Evolutionary conservation across 2,329 filamentous ascomycete species (phyloP).

Genomic region (Leptosphaerulina australis): DNA sequence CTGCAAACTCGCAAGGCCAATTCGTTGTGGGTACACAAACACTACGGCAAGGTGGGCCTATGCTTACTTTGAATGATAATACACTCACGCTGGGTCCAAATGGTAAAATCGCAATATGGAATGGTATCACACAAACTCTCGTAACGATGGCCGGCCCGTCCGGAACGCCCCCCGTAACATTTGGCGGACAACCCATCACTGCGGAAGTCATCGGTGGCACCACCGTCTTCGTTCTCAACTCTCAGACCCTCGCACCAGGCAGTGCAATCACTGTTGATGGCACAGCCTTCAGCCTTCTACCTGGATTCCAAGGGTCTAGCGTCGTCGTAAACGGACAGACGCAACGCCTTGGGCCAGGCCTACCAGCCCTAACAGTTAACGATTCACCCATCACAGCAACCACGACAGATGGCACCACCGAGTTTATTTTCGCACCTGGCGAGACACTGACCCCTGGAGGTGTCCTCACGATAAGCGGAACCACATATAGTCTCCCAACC

Average conservation of each 20-base stretch:
- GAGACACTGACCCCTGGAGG: conserved; percentile 31
- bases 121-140: conserved; percentile 41
- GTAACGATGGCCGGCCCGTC: conserved; percentile 26
- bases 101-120: conserved; percentile 47
- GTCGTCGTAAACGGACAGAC: conserved; percentile 34
- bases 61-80: conserved; percentile 46
- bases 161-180: conserved; percentile 26
- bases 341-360: conserved; percentile 21
- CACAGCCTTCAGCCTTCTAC: conserved; percentile 34
- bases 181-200: conserved; percentile 27
- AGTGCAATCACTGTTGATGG: conserved; percentile 32
- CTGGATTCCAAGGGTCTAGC: conserved; percentile 22
- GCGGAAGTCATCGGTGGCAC: conserved; percentile 35
- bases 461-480: conserved; percentile 25
- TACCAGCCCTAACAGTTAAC: conserved; percentile 20
- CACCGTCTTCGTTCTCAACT: conserved; percentile 30
- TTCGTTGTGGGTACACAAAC: conserved; percentile 45
- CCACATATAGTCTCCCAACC: conserved; percentile 30
- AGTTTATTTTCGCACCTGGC: conserved; percentile 26
- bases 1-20: conserved; percentile 41
- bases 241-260: conserved; percentile 29
- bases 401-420: conserved; percentile 23
- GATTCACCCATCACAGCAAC: conserved; percentile 14
- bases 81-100: conserved; percentile 44
- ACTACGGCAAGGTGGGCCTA: conserved; percentile 43